Percentiles rank a stretch among this genome's conserved stretches.
These are phyloP conservation scores for Tulasnella sp. DNA, from an alignment of 768 basidiomycete genomes.

Conservation along the genomic window DNA sequence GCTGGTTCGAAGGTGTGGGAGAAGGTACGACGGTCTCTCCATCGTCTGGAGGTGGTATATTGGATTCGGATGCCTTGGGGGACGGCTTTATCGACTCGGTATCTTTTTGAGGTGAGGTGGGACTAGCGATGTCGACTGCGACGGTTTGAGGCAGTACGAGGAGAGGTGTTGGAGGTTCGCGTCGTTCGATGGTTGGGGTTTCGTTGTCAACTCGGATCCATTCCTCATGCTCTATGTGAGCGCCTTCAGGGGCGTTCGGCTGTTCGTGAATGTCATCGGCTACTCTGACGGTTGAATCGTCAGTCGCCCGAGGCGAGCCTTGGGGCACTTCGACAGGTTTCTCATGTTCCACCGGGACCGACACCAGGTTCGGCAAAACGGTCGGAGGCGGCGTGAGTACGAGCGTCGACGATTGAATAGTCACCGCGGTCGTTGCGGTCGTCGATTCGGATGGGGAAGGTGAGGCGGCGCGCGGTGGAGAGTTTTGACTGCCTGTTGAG, in stretches of 20 bases:
- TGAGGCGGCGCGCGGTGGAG: not conserved
- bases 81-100: not conserved
- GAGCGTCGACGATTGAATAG: not conserved
- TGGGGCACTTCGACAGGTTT: not conserved
- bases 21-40: not conserved
- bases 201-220: not conserved
- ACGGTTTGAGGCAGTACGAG: not conserved
- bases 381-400: slow-evolving; percentile 1
- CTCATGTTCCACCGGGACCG: not conserved
- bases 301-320: not conserved
- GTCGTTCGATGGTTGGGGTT: not conserved
- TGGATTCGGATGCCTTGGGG: not conserved
- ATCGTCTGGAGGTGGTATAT: not conserved
- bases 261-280: not conserved
- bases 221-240: not conserved
- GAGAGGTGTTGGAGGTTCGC: not conserved
- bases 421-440: not conserved
- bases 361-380: not conserved
- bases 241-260: not conserved
- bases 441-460: not conserved
- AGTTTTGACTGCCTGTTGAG: not conserved
- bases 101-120: not conserved
- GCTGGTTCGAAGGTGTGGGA: not conserved
- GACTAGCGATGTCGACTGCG: not conserved
- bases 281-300: not conserved